Percentiles rank a stretch among this genome's conserved stretches.
Conservation (phyloP, 352 stramenopile species). For the Aphanomyces euteiches region DNA sequence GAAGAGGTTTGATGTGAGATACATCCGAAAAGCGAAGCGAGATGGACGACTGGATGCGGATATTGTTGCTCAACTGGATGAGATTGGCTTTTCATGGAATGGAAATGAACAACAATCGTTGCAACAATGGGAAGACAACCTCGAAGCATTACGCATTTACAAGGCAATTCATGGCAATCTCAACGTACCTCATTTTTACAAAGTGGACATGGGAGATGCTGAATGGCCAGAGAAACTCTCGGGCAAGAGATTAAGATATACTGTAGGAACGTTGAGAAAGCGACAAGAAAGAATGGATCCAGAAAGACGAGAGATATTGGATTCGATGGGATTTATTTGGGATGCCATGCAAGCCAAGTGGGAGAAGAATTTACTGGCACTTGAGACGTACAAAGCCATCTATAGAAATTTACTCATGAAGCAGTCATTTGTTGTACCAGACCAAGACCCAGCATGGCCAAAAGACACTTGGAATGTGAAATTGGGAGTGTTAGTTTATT, state of each 20-base stretch:
- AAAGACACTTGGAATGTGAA: not conserved
- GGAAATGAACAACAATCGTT: not conserved
- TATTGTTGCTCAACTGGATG: no score
- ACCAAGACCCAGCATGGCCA: constrained; percentile 1
- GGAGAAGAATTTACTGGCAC: not conserved
- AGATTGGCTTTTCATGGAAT: not conserved
- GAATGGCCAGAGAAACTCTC: not conserved
- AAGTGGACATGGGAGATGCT: not conserved
- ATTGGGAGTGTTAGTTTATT: not conserved
- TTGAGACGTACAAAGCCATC: constrained; percentile 8
- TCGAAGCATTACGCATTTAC: not conserved
- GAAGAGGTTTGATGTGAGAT: not conserved
- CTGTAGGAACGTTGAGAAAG: no score
- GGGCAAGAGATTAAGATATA: not conserved
- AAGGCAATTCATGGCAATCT: constrained; percentile 19
- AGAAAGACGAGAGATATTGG: constrained; percentile 1
- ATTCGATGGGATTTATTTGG: constrained; percentile 6
- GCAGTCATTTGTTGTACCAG: not conserved
- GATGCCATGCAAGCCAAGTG: constrained; percentile 1
- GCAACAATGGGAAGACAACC: no score
- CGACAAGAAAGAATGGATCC: constrained; percentile 1
- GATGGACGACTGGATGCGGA: no score
- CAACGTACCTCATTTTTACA: not conserved
- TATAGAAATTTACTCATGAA: not conserved
- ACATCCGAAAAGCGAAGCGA: no score